A percentile compares a stretch with the other conserved stretches of the same genome.
These are phyloP conservation scores for Hemisphaericaspora lyxosophila DNA, from an alignment of 1,139 yeast genomes.

Conservation along the genomic window DNA sequence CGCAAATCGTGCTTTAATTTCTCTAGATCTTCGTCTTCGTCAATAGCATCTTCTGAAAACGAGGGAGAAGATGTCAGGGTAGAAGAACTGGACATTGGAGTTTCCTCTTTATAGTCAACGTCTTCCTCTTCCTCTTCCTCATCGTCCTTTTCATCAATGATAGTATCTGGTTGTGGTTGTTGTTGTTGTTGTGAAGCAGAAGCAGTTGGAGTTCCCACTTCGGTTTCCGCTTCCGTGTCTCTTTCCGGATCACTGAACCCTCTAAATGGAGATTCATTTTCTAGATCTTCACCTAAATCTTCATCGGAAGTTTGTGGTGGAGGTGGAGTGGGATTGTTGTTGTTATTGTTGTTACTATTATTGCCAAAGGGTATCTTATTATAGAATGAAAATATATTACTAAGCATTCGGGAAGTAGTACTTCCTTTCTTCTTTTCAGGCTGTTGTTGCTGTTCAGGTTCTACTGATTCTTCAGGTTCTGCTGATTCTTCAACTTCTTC, in stretches of 20 bases:
- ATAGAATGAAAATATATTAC: conserved; percentile 2
- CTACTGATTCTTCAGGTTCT: conserved; percentile 9
- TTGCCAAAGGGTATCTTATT: conserved; percentile 5
- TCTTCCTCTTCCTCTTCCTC: conserved; percentile 21
- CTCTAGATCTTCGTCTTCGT: conserved; percentile 30
- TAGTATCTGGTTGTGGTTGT: background rate
- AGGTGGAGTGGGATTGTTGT: conserved; percentile 5
- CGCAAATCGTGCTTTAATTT: conserved; percentile 35
- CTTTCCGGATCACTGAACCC: conserved; percentile 25
- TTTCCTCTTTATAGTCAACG: conserved; percentile 15
- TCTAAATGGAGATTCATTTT: conserved; percentile 15
- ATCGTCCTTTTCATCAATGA: conserved; percentile 3
- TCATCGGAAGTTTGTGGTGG: conserved; percentile 11
- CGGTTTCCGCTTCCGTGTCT: conserved; percentile 23
- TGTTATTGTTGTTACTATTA: conserved; percentile 5
- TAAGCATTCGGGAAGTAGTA: conserved; percentile 3
- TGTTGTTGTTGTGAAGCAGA: conserved; percentile 9
- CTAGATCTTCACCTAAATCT: conserved; percentile 14
- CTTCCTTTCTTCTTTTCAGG: conserved; percentile 1
- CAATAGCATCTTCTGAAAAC: conserved; percentile 10
- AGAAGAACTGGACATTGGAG: conserved; percentile 3
- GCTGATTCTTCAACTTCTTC: conserved; percentile 15
- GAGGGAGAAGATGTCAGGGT: background rate
- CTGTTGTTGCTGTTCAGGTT: conserved; percentile 16
- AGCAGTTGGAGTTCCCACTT: conserved; percentile 9